Conservation (phyloP, 2,329 filamentous ascomycete genomes). For the Ceratocystis albifundus region DNA sequence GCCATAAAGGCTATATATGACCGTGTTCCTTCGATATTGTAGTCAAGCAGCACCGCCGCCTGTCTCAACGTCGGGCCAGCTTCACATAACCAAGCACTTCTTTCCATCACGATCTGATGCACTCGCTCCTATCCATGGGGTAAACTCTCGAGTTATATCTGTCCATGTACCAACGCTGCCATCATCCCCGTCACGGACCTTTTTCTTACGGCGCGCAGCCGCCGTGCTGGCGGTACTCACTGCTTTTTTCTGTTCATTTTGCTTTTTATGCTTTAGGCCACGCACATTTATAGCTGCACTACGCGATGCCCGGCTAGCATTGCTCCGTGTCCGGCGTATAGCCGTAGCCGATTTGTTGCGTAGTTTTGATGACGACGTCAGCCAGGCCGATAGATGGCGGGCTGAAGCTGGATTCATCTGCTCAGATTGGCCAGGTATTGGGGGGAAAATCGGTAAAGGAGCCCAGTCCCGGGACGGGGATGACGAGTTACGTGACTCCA, state of each 20-base stretch:
- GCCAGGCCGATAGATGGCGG: slow-evolving; percentile 8
- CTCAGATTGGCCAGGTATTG: not conserved
- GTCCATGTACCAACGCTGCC: slow-evolving; percentile 43
- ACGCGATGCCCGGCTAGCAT: slow-evolving; percentile 38
- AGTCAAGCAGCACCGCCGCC: not conserved
- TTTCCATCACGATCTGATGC: slow-evolving; percentile 28
- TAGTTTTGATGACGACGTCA: slow-evolving; percentile 3
- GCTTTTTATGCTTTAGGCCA: slow-evolving; percentile 41
- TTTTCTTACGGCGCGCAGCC: slow-evolving; percentile 27
- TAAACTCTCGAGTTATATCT: slow-evolving; percentile 34
- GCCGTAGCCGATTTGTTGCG: slow-evolving; percentile 26
- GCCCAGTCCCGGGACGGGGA: not conserved
- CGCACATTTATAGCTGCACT: slow-evolving; percentile 52
- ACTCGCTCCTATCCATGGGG: slow-evolving; percentile 18
- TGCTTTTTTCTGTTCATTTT: slow-evolving; percentile 25
- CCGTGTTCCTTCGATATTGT: too few relatives aligned
- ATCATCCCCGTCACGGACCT: slow-evolving; percentile 31
- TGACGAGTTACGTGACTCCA: slow-evolving; percentile 29
- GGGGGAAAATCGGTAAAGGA: slow-evolving; percentile 20
- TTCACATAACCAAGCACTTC: slow-evolving; percentile 45
- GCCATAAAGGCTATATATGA: not conserved
- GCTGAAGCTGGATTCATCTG: not conserved
- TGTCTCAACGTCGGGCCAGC: not conserved
- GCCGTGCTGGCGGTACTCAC: slow-evolving; percentile 12
- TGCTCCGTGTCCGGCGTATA: slow-evolving; percentile 40